A percentile compares a stretch with the other conserved stretches of the same genome.
phyloP scores from a whole-genome alignment of 169 alveolate genomes.

The Plasmodium gallinaceum region DNA sequence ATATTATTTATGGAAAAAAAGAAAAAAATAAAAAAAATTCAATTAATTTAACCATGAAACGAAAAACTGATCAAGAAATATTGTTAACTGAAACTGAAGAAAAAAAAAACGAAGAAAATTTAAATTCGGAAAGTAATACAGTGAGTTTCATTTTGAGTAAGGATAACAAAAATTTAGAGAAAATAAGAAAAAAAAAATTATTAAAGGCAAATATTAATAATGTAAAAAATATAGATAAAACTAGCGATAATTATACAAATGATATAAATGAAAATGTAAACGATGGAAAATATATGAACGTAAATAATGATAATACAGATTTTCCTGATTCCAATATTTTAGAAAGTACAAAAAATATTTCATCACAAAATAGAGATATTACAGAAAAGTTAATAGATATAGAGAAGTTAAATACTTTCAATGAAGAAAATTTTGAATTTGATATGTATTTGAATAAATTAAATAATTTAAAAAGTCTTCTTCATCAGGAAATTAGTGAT shows the following conservation, averaged over 20 bases:
- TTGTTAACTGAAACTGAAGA: neutral
- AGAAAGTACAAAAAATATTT: slow-evolving; percentile 7
- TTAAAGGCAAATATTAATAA: slow-evolving; percentile 33
- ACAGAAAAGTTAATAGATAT: slow-evolving; percentile 12
- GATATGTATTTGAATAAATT: slow-evolving; percentile 23
- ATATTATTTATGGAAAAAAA: too few relatives aligned
- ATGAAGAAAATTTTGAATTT: slow-evolving; percentile 51
- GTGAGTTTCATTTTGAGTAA: too few relatives aligned
- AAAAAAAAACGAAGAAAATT: neutral
- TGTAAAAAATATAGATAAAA: slow-evolving; percentile 29
- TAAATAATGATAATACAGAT: neutral
- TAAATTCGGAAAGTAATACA: too few relatives aligned
- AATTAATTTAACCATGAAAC: neutral
- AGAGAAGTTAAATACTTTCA: neutral
- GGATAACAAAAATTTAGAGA: slow-evolving; percentile 8
- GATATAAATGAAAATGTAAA: slow-evolving; percentile 10
- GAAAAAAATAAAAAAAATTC: neutral
- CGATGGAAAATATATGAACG: neutral
- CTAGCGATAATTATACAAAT: neutral
- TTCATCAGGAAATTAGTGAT: slow-evolving; percentile 26
- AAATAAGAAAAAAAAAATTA: slow-evolving; percentile 39
- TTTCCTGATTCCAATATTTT: neutral
- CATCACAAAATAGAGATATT: slow-evolving; percentile 6
- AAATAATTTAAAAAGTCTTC: slow-evolving; percentile 50
- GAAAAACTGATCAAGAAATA: neutral